These are phyloP conservation scores for Candida hungchunana DNA, from an alignment of 805 yeast genomes.

Conservation along the genomic window DNA sequence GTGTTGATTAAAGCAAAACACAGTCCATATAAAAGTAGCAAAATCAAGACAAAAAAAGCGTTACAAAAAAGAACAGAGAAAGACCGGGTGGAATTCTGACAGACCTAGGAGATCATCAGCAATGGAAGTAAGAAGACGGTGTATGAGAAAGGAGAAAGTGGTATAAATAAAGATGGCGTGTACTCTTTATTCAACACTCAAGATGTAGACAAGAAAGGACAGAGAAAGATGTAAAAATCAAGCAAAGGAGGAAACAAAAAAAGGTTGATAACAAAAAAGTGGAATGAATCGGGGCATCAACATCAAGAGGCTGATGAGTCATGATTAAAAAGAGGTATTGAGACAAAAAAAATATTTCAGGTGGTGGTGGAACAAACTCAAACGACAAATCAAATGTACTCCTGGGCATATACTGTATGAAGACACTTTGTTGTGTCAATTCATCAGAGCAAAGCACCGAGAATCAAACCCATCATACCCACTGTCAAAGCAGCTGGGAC, in stretches of 20 bases:
- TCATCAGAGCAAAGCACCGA: constrained; percentile 26
- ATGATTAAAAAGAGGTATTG: not conserved
- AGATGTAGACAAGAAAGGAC: not conserved
- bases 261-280: not conserved
- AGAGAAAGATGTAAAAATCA: too few relatives aligned
- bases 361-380: not conserved
- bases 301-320: not conserved
- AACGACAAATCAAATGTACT: too few relatives aligned
- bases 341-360: not conserved
- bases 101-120: constrained; percentile 2
- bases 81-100: not conserved
- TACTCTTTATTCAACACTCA: too few relatives aligned
- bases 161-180: constrained; percentile 1
- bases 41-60: constrained; percentile 4
- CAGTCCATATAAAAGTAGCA: constrained; percentile 9
- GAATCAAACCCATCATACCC: constrained; percentile 26
- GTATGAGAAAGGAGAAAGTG: constrained; percentile 1
- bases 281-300: not conserved
- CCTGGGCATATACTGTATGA: too few relatives aligned
- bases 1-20: constrained; percentile 1
- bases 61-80: not conserved
- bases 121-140: constrained; percentile 5
- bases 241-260: too few relatives aligned
- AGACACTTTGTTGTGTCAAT: not conserved
- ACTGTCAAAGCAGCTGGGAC: constrained; percentile 26